Conservation (phyloP, 495 filamentous ascomycete species). For the Beverwykella pulmonaria region DNA sequence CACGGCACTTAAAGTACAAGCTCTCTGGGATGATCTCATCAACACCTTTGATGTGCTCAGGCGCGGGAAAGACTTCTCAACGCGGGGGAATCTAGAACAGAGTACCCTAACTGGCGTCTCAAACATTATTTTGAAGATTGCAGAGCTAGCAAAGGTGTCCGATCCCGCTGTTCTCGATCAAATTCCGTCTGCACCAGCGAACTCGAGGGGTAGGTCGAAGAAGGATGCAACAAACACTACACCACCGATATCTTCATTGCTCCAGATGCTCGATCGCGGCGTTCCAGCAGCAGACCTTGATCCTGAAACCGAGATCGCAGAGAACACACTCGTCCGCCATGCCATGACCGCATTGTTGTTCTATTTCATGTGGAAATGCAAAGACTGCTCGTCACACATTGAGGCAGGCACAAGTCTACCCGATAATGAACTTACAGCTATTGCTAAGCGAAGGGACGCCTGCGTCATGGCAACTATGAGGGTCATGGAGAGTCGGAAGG, state of each 20-base stretch:
- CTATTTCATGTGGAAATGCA: slow-evolving; percentile 94
- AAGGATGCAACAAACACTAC: slow-evolving; percentile 40
- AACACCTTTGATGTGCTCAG: slow-evolving; percentile 68
- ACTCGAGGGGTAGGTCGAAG: slow-evolving; percentile 54
- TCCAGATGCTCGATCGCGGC: slow-evolving; percentile 69
- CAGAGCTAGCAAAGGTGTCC: slow-evolving; percentile 77
- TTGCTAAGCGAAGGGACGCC: slow-evolving; percentile 59
- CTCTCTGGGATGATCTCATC: slow-evolving; percentile 82
- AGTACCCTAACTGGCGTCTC: slow-evolving; percentile 68
- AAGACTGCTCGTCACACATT: slow-evolving; percentile 17
- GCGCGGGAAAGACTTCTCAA: slow-evolving; percentile 65
- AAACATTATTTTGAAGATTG: slow-evolving; percentile 79
- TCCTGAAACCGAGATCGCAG: slow-evolving; percentile 66
- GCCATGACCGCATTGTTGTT: slow-evolving; percentile 74
- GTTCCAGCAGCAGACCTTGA: slow-evolving; percentile 59
- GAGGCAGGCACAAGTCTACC: slow-evolving; percentile 51
- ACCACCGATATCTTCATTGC: slow-evolving; percentile 64
- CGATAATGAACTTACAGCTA: slow-evolving; percentile 53
- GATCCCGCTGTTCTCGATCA: slow-evolving; percentile 74
- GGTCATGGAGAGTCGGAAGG: slow-evolving; percentile 65
- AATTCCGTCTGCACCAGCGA: slow-evolving; percentile 39
- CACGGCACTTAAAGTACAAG: slow-evolving; percentile 74
- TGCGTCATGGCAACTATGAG: slow-evolving; percentile 64
- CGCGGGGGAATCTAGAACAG: slow-evolving; percentile 62
- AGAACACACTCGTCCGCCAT: slow-evolving; percentile 72